These are phyloP conservation scores for Psilocybe cubensis DNA, from an alignment of 768 basidiomycete species.

Conservation along the genomic window DNA sequence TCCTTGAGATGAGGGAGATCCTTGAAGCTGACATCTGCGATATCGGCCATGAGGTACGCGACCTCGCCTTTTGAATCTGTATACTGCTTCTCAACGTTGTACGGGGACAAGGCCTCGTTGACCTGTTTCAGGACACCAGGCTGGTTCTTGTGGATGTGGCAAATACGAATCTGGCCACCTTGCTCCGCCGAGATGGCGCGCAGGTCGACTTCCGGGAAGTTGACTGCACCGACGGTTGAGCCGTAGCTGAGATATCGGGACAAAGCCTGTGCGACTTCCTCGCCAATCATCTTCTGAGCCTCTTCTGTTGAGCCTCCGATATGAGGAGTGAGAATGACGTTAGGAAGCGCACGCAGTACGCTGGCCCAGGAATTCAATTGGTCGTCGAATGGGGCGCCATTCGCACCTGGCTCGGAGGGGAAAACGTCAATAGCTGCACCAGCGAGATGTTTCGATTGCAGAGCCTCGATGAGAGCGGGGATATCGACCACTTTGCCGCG, in stretches of 20 bases:
- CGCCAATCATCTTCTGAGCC: conserved; percentile 96
- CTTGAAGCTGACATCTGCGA: conserved; percentile 82
- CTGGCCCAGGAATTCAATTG: conserved; percentile 85
- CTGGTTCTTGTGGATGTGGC: conserved; percentile 94
- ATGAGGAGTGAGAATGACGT: conserved; percentile 97
- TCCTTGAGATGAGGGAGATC: conserved; percentile 82
- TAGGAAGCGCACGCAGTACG: conserved; percentile 74
- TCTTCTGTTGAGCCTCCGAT: conserved; percentile 99
- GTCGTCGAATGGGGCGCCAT: conserved; percentile 90
- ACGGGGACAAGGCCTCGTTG: conserved; percentile 91
- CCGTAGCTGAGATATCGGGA: conserved; percentile 92
- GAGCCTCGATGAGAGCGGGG: conserved; percentile 79
- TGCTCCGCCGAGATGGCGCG: conserved; percentile 89
- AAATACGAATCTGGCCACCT: conserved; percentile 81
- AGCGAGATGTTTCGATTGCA: conserved; percentile 87
- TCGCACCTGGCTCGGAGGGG: conserved; percentile 90
- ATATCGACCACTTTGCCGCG: conserved; percentile 96
- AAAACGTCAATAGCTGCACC: conserved; percentile 93
- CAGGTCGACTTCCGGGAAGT: conserved; percentile 98
- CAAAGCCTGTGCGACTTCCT: conserved; percentile 87
- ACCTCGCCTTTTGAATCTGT: conserved; percentile 95
- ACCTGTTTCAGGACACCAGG: conserved; percentile 94
- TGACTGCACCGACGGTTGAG: conserved; percentile 90
- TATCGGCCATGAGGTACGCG: conserved; percentile 97
- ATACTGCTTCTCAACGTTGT: conserved; percentile 99